Evolutionary conservation across 2,329 filamentous ascomycete genomes (phyloP).

Genomic region (Basipetospora chlamydospora): DNA sequence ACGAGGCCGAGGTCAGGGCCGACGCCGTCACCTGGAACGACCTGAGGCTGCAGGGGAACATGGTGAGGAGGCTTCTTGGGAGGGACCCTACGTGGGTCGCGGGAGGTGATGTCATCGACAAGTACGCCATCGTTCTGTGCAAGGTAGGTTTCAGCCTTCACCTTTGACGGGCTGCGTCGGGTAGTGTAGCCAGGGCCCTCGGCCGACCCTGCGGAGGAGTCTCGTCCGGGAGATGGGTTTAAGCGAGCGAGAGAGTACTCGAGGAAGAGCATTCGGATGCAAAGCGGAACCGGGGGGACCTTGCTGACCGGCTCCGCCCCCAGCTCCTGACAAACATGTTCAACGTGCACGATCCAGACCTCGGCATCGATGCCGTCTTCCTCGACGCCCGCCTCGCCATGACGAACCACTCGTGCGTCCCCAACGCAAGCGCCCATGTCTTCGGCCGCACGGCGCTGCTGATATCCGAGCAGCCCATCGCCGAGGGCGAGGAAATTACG

Average conservation of each 20-base stretch:
- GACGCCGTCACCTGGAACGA: conserved; percentile 27
- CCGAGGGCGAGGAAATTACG: conserved; percentile 38
- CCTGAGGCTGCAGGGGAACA: conserved; percentile 32
- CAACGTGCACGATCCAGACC: conserved; percentile 37
- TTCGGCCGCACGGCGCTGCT: conserved; percentile 34
- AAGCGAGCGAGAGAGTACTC: background rate
- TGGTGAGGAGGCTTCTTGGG: conserved; percentile 27
- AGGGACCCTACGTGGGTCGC: conserved; percentile 26
- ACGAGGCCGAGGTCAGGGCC: conserved; percentile 24
- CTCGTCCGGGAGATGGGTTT: background rate
- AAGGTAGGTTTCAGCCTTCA: conserved; percentile 28
- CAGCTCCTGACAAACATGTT: conserved; percentile 52
- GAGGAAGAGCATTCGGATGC: background rate
- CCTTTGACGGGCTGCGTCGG: background rate
- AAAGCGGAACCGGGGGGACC: background rate
- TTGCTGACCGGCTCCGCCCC: background rate
- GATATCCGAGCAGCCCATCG: conserved; percentile 32
- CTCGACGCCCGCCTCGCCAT: conserved; percentile 41
- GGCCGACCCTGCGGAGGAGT: too few species aligned
- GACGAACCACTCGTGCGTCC: conserved; percentile 48
- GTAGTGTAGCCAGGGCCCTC: background rate
- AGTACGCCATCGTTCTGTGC: conserved; percentile 34
- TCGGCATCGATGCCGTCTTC: conserved; percentile 38
- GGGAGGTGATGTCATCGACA: conserved; percentile 19
- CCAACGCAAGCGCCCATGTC: conserved; percentile 45